Evolutionary conservation across 192 early-diverging fungal genomes (phyloP).

Genomic region (Rhizophlyctis rosea): DNA sequence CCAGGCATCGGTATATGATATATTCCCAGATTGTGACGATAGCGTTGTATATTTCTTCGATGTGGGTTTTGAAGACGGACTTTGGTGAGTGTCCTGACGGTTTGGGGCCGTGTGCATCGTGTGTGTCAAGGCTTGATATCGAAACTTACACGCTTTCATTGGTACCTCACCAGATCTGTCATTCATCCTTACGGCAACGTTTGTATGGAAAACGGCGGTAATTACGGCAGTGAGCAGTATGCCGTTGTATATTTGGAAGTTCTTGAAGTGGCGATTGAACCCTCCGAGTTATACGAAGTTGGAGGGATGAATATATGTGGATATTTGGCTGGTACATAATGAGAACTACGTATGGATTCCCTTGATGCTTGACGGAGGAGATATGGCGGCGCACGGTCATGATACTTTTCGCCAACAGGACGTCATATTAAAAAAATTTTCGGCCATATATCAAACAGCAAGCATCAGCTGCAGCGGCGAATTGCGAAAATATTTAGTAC

Average conservation of each 20-base stretch:
- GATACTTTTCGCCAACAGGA: too few species aligned
- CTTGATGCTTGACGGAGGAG: too few species aligned
- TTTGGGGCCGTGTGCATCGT: too few species aligned
- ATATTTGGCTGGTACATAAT: too few species aligned
- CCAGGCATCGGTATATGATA: constrained; percentile 81
- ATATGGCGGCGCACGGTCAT: too few species aligned
- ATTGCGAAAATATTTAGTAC: too few species aligned
- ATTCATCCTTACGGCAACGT: constrained; percentile 81
- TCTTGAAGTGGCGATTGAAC: constrained; percentile 70
- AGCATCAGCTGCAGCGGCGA: too few species aligned
- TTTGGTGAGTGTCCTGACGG: constrained; percentile 67
- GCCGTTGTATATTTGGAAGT: constrained; percentile 84
- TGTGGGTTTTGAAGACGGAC: constrained; percentile 84
- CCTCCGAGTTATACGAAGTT: constrained; percentile 87
- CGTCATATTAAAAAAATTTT: too few species aligned
- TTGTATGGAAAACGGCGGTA: constrained; percentile 87
- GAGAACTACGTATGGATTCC: too few species aligned
- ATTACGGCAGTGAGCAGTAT: constrained; percentile 85
- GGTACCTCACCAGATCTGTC: constrained; percentile 53
- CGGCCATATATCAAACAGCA: too few species aligned
- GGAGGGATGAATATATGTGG: constrained; percentile 21
- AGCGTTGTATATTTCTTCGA: constrained; percentile 80
- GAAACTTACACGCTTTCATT: constrained; percentile 5
- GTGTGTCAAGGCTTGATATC: too few species aligned
- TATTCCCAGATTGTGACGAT: constrained; percentile 79